Percentiles rank a stretch among this genome's conserved stretches.
phyloP scores from a whole-genome alignment of 257 asterid genomes.

The Solanum etuberosum region DNA sequence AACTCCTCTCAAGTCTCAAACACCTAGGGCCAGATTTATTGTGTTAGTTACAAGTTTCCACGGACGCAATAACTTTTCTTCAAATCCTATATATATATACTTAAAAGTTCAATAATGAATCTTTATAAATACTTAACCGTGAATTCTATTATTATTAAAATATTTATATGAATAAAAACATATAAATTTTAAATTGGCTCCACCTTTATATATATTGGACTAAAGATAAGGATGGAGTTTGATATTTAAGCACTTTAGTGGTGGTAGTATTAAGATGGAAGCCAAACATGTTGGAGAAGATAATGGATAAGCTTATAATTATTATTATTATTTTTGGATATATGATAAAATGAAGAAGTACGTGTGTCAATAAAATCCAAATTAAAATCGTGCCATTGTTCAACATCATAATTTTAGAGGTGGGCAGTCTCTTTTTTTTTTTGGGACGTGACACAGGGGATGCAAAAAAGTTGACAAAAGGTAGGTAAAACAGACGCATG shows the following conservation, averaged over 20 bases:
- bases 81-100: neutral
- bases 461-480: constrained; percentile 22
- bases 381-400: constrained; percentile 12
- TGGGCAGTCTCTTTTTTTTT: constrained; percentile 23
- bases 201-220: neutral
- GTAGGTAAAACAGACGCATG: constrained; percentile 41
- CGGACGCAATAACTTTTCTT: neutral
- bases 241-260: neutral
- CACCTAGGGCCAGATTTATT: too few species aligned
- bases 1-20: neutral
- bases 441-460: constrained; percentile 14
- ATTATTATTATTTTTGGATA: neutral
- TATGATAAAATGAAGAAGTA: neutral
- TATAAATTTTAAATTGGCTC: neutral
- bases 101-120: neutral
- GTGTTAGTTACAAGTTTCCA: neutral
- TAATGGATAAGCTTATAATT: constrained; percentile 6
- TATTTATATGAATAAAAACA: neutral
- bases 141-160: neutral
- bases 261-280: neutral
- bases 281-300: neutral
- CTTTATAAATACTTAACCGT: neutral
- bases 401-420: constrained; percentile 22
- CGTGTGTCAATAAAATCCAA: constrained; percentile 19
- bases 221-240: neutral